Percentiles rank a stretch among this genome's conserved stretches.
phyloP scores from a whole-genome alignment of 768 basidiomycete genomes.

The Phlebiopsis flavidoalba region DNA sequence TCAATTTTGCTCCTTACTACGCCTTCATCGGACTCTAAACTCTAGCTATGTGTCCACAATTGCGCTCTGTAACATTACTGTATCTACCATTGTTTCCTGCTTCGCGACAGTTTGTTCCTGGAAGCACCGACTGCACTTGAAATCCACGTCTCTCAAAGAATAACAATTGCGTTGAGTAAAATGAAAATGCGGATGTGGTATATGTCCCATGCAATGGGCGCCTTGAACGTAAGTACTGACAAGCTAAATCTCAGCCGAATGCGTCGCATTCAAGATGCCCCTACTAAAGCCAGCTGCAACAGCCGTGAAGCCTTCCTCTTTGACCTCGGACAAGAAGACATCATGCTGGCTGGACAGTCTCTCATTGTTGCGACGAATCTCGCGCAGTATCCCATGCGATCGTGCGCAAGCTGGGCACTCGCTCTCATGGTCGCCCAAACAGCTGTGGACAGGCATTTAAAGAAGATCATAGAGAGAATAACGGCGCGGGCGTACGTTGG shows the following conservation, averaged over 20 bases:
- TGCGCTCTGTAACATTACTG: no score
- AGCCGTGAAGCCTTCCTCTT: conserved; percentile 63
- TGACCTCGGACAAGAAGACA: conserved; percentile 70
- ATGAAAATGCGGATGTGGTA: no score
- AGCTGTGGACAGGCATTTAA: conserved; percentile 41
- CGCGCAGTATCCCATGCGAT: conserved; percentile 83
- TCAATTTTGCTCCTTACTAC: no score
- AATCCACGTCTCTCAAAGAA: no score
- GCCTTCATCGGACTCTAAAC: no score
- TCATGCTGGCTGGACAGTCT: conserved; percentile 79
- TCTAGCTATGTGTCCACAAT: no score
- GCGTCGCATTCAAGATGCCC: conserved; percentile 45
- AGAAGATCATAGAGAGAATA: not conserved
- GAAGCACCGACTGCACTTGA: no score
- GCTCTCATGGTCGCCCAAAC: conserved; percentile 81
- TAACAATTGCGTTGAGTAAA: no score
- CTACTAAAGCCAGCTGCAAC: conserved; percentile 67
- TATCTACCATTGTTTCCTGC: no score
- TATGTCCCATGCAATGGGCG: no score
- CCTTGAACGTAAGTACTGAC: no score
- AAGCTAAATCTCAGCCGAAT: conserved; percentile 18
- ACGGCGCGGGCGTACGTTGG: conserved; percentile 50
- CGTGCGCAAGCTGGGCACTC: conserved; percentile 89
- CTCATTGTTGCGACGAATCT: conserved; percentile 85
- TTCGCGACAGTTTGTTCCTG: no score